Percentiles rank a stretch among this genome's conserved stretches.
phyloP scores from a whole-genome alignment of 768 basidiomycete genomes.

The Albatrellus ellisii region DNA sequence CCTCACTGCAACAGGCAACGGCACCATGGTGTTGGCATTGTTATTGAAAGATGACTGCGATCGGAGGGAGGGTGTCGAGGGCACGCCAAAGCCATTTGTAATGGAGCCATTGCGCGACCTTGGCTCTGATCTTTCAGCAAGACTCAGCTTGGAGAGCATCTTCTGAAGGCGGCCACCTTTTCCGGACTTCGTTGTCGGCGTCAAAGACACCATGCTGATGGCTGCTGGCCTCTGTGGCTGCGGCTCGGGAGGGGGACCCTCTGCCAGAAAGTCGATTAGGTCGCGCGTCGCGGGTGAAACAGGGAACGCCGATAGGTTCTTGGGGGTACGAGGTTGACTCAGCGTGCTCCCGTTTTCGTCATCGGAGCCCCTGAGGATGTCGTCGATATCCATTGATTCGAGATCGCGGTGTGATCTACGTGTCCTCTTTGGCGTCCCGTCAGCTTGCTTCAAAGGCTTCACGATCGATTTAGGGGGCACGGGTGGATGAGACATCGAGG shows the following conservation, averaged over 20 bases:
- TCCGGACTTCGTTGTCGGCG: conserved; percentile 16
- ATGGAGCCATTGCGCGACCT: conserved; percentile 16
- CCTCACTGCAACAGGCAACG: conserved; percentile 6
- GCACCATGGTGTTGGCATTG: neutral
- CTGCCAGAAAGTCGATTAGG: conserved; percentile 43
- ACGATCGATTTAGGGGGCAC: neutral
- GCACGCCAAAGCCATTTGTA: conserved; percentile 15
- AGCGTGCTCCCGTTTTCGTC: conserved; percentile 31
- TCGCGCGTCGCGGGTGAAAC: conserved; percentile 35
- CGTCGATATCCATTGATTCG: conserved; percentile 66
- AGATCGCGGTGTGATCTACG: conserved; percentile 40
- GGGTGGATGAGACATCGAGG: conserved; percentile 2
- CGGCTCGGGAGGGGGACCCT: conserved; percentile 37
- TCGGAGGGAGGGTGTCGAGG: conserved; percentile 4
- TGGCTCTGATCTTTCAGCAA: conserved; percentile 21
- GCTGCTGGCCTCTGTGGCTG: conserved; percentile 9
- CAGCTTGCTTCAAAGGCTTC: neutral
- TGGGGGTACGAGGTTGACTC: conserved; percentile 2
- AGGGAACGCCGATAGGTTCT: conserved; percentile 10
- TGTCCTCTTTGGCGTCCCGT: conserved; percentile 33
- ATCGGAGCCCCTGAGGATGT: conserved; percentile 58
- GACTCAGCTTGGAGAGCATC: conserved; percentile 70
- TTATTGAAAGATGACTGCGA: neutral
- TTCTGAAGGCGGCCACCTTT: conserved; percentile 52
- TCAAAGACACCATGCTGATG: conserved; percentile 8